Conservation (phyloP, 768 basidiomycete genomes). For the Mycena galopus region DNA sequence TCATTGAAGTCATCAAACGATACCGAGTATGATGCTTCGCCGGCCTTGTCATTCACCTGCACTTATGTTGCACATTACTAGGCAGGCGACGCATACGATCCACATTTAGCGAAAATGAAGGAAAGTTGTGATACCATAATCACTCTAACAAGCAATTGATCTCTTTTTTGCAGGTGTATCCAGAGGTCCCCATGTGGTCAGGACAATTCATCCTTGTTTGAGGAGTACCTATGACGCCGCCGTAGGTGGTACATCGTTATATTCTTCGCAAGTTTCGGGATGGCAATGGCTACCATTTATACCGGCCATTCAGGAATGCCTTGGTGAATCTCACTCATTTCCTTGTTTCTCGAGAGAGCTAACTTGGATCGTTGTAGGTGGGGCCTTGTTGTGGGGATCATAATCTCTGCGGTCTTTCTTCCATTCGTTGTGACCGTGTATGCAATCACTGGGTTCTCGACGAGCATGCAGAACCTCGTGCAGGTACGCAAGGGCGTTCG, state of each 20-base stretch:
- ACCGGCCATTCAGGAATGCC: conserved; percentile 66
- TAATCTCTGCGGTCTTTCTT: conserved; percentile 62
- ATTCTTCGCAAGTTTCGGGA: conserved; percentile 58
- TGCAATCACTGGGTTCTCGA: conserved; percentile 62
- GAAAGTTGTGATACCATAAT: conserved; percentile 28
- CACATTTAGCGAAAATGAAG: conserved; percentile 70
- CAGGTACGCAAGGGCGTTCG: conserved; percentile 49
- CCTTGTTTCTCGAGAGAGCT: conserved; percentile 3
- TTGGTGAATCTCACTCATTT: conserved; percentile 51
- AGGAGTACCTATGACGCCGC: neutral
- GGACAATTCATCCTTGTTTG: neutral
- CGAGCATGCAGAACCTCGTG: conserved; percentile 62
- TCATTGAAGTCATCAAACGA: conserved; percentile 55
- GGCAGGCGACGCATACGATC: conserved; percentile 58
- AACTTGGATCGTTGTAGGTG: conserved; percentile 48
- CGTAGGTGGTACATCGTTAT: conserved; percentile 61
- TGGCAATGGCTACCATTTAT: conserved; percentile 69
- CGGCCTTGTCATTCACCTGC: too few relatives aligned
- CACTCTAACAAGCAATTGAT: neutral
- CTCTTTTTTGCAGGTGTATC: conserved; percentile 40
- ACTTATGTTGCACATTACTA: conserved; percentile 3
- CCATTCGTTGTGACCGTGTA: conserved; percentile 68
- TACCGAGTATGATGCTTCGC: conserved; percentile 50
- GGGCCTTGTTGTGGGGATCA: conserved; percentile 63
- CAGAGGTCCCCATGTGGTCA: conserved; percentile 59